Evolutionary conservation across 2,329 filamentous ascomycete species (phyloP), one percentile per base, ranked within the genome.

Genomic region (Calonectria pteridis): DNA sequence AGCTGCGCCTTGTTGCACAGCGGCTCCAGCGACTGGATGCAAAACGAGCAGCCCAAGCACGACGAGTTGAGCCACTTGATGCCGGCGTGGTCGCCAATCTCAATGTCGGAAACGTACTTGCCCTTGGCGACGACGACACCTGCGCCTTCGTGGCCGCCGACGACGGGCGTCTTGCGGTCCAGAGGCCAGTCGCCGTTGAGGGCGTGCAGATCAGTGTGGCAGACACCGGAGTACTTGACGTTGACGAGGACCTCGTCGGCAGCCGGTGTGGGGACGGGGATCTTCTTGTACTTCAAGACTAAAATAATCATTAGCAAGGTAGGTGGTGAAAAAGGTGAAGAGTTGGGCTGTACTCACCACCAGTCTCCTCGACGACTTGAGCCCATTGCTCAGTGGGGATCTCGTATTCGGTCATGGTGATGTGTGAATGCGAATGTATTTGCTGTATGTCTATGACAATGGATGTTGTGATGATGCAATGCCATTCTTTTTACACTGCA

Each of bases 11-110:
- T 31, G 50, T 69, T 43, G 66, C 71, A 73, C 1, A 73, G 71
- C 3, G 66, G 66, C 40, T 73, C 71, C 7, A 69, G 49, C 1
- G 59, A 69, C 66, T 73, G 66, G 31, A 65, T 69, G 33, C 71
- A 73, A 26, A 69, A 69, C 0, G 58, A 64, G 16, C 71, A 73
- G 2, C 23, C 66, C 9, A 73, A 31, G 13, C 71, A 73, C 14
- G 71, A 73, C 0, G 58, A 65, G 66, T 73, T 68, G 20, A 73
- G 66, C 71, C 71, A 73, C 59, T 73, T 73, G 71, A 73, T 73
- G 10, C 71, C 71, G 14, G 50, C 71, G 31, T 69, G 10, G 50
- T 73, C 71, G 26, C 71, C 71, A 13, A 73, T 35, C 20, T 73
- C 66, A 20, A 73, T 37, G n/a, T 69, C 66, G 0, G 20, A 50